Conservation (phyloP, 768 basidiomycete genomes). For the Terana coerulea region DNA sequence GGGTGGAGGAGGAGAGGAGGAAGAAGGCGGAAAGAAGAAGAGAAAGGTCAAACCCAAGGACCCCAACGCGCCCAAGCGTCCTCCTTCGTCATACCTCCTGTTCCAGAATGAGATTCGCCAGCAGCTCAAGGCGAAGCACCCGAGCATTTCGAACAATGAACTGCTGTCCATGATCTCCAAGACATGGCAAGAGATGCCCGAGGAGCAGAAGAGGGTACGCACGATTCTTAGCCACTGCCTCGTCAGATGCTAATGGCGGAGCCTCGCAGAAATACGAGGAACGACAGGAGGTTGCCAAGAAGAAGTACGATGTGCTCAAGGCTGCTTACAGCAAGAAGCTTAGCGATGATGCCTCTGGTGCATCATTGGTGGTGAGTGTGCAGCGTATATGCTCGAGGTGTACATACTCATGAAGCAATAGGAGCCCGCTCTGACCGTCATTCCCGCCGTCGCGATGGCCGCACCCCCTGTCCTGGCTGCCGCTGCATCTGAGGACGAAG, state of each 20-base stretch:
- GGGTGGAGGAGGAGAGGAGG: constrained; percentile 18
- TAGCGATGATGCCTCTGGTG: too few relatives aligned
- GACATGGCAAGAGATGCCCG: constrained; percentile 67
- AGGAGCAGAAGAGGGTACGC: constrained; percentile 73
- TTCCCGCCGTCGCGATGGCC: not conserved
- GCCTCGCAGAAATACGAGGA: constrained; percentile 50
- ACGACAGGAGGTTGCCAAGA: constrained; percentile 55
- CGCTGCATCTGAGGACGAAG: constrained; percentile 8
- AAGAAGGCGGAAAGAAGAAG: constrained; percentile 39
- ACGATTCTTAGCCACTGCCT: not conserved
- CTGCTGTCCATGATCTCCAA: constrained; percentile 68
- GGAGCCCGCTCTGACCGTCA: not conserved
- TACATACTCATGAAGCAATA: not conserved
- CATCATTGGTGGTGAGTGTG: too few relatives aligned
- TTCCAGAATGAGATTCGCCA: constrained; percentile 91
- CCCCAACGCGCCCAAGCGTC: constrained; percentile 92
- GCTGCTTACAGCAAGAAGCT: constrained; percentile 49
- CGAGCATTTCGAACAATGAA: constrained; percentile 65
- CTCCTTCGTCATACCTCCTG: constrained; percentile 87
- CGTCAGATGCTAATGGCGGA: constrained; percentile 3
- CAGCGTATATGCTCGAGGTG: too few relatives aligned
- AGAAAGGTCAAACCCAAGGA: constrained; percentile 71
- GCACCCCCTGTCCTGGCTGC: not conserved
- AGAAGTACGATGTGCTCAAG: constrained; percentile 59
- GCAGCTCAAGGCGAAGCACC: constrained; percentile 61